phyloP scores from a whole-genome alignment of 129 eudicot species.

The Centaurea solstitialis region DNA sequence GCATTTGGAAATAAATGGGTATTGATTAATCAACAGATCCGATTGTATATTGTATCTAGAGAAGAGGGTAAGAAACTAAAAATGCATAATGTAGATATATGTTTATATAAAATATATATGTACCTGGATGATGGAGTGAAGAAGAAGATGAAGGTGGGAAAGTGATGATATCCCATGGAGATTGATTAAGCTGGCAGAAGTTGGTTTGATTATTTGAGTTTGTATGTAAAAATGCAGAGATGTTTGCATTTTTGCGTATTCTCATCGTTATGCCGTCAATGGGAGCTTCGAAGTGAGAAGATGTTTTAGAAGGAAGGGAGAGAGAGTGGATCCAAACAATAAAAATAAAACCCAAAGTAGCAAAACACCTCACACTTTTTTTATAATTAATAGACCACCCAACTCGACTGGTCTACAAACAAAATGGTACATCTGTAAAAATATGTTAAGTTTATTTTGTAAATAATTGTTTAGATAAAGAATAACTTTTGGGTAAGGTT shows the following conservation, averaged over 20 bases:
- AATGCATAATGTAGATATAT: background rate
- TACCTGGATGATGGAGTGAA: conserved; percentile 32
- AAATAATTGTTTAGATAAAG: too few relatives aligned
- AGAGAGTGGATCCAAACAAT: background rate
- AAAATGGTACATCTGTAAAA: too few relatives aligned
- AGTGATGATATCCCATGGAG: conserved; percentile 70
- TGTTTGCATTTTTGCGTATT: conserved; percentile 40
- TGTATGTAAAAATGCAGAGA: conserved; percentile 31
- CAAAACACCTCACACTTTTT: too few relatives aligned
- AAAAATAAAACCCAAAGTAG: too few relatives aligned
- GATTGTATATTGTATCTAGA: too few relatives aligned
- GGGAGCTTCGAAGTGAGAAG: conserved; percentile 12
- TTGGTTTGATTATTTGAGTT: conserved; percentile 21
- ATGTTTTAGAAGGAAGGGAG: too few relatives aligned
- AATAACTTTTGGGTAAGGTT: too few relatives aligned
- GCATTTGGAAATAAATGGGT: background rate
- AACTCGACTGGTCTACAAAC: too few relatives aligned
- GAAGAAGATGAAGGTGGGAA: conserved; percentile 39
- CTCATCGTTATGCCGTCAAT: conserved; percentile 18
- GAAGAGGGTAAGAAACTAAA: background rate
- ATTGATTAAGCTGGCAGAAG: conserved; percentile 62
- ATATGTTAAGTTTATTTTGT: too few relatives aligned
- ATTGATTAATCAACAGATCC: conserved; percentile 4
- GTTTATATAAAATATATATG: background rate
- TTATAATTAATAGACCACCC: too few relatives aligned